Base-by-base conservation (phyloP, 2,329 filamentous ascomycete species). In the Lasiodiplodia theobromae region DNA sequence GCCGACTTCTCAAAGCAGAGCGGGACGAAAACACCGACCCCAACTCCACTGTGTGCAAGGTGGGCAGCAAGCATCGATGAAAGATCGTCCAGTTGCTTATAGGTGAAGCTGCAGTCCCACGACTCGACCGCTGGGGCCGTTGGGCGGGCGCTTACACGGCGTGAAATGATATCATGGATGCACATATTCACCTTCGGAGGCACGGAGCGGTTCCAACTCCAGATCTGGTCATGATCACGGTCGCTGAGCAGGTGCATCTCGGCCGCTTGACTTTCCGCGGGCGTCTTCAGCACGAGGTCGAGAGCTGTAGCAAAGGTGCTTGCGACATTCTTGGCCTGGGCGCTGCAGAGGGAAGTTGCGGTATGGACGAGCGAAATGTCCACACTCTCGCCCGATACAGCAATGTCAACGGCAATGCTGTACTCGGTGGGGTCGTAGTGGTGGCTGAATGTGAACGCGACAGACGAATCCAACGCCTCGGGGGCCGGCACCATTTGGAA, bases 401-500 rank as follows among this genome's bases (percentile, higher is more conserved):
- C 56, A 44, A 58, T 28, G 56, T 58, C 56, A 2, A 89, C 76
- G 0, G 67, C 60, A 25, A 53, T 28, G 38, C 51, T 63, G 21
- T 67, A 53, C 52, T 69, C 68, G 44, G 62, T 63, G 18, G 57
- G 51, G 49, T 56, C 49, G 18, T 62, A 56, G 6, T 67, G 51
- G 34, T 67, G 37, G 31, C 60, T 67, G 7, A 64, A 57, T 28
- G 8, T 67, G 23, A 53, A 52, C 44, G 34, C 60, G 34, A 38
- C 40, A 51, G 38, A 44, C 21, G 56, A 84, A 83, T 0, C 83
- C 85, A 2, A 81, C 80, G 47, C 86, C 77, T 70, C 86, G 83
- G 71, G 84, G 86, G 1, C 18, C 10, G 56, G 34, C 83, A 82
- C 0, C 82, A 78, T 0, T 82, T 58, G 56, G 34, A 58, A 58